A percentile compares a stretch with the other conserved stretches of the same genome.
These are phyloP conservation scores for Rhizopogon sp. DNA, from an alignment of 768 basidiomycete species.

Conservation along the genomic window DNA sequence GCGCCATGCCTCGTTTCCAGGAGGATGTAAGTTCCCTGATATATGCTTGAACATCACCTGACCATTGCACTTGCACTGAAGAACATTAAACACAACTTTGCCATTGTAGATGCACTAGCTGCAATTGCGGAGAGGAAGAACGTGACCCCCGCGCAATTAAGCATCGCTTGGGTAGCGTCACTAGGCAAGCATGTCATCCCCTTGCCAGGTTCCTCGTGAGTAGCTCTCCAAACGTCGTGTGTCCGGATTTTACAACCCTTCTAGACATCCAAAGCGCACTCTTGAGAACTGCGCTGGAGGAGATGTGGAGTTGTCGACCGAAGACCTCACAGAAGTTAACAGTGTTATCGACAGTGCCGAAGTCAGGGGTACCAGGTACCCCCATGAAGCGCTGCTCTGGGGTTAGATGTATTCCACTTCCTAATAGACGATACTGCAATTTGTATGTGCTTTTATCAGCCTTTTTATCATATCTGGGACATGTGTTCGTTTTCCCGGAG, in stretches of 20 bases:
- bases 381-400: conserved; percentile 25
- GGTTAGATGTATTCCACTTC: conserved; percentile 12
- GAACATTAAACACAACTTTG: conserved; percentile 38
- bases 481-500: no score
- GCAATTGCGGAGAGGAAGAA: conserved; percentile 37
- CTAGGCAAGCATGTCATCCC: conserved; percentile 42
- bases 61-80: conserved; percentile 12
- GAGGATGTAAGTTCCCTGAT: conserved; percentile 29
- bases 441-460: background rate
- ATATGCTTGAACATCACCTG: background rate
- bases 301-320: conserved; percentile 34
- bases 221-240: conserved; percentile 3
- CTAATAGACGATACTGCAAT: background rate
- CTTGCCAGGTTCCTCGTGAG: conserved; percentile 44
- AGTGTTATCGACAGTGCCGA: conserved; percentile 28
- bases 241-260: background rate
- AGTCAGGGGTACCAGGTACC: conserved; percentile 38
- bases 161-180: conserved; percentile 38
- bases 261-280: conserved; percentile 32
- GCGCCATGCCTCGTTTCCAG: conserved; percentile 37
- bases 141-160: conserved; percentile 38
- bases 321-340: conserved; percentile 38
- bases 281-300: conserved; percentile 42
- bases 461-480: no score
- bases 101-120: conserved; percentile 37